These are phyloP conservation scores for Pseudomicrostroma phylloplanum DNA, from an alignment of 1,284 basidiomycete species.

Conservation along the genomic window DNA sequence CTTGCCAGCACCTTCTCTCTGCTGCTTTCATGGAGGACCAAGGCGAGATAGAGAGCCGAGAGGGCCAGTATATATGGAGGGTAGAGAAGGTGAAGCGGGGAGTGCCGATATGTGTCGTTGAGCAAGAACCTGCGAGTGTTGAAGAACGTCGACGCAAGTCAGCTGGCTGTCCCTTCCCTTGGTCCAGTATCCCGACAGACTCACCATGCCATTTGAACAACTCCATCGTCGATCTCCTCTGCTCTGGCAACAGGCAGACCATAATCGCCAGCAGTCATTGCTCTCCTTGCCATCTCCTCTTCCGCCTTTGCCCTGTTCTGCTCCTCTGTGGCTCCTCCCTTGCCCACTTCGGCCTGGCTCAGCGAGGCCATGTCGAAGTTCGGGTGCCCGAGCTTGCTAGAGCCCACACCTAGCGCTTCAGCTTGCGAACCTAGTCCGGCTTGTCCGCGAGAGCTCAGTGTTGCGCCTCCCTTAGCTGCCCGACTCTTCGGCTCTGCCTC, in stretches of 20 bases:
- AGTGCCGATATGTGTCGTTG: conserved; percentile 83
- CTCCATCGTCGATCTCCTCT: conserved; percentile 54
- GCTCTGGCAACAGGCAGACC: conserved; percentile 22
- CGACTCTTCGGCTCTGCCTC: not conserved
- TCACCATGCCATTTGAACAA: conserved; percentile 56
- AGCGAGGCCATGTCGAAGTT: not conserved
- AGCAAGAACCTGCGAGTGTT: conserved; percentile 68
- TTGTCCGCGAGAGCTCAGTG: not conserved
- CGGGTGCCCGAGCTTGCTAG: not conserved
- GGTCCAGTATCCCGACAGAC: conserved; percentile 15
- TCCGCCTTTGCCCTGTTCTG: conserved; percentile 3
- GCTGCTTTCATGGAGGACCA: conserved; percentile 28
- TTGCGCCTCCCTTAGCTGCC: not conserved
- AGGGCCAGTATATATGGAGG: conserved; percentile 91
- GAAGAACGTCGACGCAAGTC: not conserved
- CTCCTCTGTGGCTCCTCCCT: conserved; percentile 1
- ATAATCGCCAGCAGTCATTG: conserved; percentile 10
- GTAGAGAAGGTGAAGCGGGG: conserved; percentile 79
- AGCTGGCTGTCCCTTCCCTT: too few relatives aligned
- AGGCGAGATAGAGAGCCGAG: conserved; percentile 71
- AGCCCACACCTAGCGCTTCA: conserved; percentile 1
- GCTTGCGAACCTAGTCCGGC: conserved; percentile 1
- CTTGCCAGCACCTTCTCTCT: conserved; percentile 18
- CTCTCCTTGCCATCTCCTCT: conserved; percentile 6
- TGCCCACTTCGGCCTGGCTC: not conserved